phyloP scores from a whole-genome alignment of 768 basidiomycete species.

The Amanita muscaria region DNA sequence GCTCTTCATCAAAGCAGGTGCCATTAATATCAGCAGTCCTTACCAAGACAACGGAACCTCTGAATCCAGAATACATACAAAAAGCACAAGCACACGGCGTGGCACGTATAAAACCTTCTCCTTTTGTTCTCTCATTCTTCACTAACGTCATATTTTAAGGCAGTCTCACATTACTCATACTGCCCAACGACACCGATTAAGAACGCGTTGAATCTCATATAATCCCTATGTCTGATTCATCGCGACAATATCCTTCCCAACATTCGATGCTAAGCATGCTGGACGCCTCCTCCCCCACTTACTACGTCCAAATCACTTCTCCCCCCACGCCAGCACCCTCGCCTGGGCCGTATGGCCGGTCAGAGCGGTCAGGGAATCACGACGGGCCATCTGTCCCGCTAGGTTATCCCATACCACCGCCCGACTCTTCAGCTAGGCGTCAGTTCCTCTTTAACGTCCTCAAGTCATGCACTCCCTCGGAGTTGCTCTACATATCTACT shows the following conservation, averaged over 20 bases:
- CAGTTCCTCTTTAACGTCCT: constrained; percentile 45
- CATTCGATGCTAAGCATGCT: background rate
- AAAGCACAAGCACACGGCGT: too few species aligned
- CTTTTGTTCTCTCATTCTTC: too few species aligned
- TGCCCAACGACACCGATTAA: too few species aligned
- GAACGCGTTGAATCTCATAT: too few species aligned
- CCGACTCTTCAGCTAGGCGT: constrained; percentile 34
- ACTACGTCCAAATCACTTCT: constrained; percentile 46
- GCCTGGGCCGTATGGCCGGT: constrained; percentile 27
- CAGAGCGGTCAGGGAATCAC: constrained; percentile 6
- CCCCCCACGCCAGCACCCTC: constrained; percentile 60
- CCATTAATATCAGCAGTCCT: too few species aligned
- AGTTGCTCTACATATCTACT: constrained; percentile 58
- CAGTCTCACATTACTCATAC: too few species aligned
- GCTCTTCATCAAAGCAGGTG: too few species aligned
- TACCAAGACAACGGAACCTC: too few species aligned
- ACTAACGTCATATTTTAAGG: too few species aligned
- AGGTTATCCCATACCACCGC: constrained; percentile 12
- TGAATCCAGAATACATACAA: too few species aligned
- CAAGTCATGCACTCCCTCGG: constrained; percentile 44
- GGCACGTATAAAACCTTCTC: too few species aligned
- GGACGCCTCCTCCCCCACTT: constrained; percentile 10
- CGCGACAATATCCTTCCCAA: background rate
- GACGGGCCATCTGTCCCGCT: constrained; percentile 13
- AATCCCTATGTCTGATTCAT: too few species aligned